These are phyloP conservation scores for Fomitopsis schrenkii DNA, from an alignment of 1,284 basidiomycete genomes.

Conservation along the genomic window DNA sequence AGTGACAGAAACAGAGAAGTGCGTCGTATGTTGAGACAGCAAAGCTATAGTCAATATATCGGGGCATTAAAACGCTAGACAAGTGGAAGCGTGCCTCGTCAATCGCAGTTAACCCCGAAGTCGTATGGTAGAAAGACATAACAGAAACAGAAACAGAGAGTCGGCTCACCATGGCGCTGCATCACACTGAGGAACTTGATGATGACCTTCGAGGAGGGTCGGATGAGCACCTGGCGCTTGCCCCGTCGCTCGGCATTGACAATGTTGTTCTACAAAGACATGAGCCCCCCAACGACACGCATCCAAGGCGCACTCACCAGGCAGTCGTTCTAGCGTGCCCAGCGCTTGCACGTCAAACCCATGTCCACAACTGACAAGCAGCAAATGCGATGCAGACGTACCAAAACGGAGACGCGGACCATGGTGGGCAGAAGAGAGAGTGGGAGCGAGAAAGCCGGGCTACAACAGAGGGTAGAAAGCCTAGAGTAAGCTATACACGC, in stretches of 20 bases:
- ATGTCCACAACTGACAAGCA: background rate
- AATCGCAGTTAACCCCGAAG: conserved; percentile 70
- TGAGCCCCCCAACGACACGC: background rate
- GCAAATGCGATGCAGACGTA: conserved; percentile 35
- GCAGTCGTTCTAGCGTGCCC: conserved; percentile 67
- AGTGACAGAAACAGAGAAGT: conserved; percentile 28
- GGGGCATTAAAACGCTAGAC: conserved; percentile 70
- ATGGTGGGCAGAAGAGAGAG: conserved; percentile 40
- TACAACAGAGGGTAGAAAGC: conserved; percentile 19
- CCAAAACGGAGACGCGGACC: conserved; percentile 84
- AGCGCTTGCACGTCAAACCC: background rate
- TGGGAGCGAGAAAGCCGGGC: conserved; percentile 15
- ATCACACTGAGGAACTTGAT: conserved; percentile 96
- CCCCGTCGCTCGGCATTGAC: conserved; percentile 98
- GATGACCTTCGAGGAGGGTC: conserved; percentile 94
- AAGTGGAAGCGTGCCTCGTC: conserved; percentile 52
- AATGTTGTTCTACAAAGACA: conserved; percentile 75
- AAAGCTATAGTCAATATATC: conserved; percentile 42
- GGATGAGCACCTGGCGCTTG: conserved; percentile 95
- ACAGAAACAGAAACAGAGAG: background rate
- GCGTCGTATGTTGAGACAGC: conserved; percentile 45
- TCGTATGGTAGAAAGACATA: conserved; percentile 6
- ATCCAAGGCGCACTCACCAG: conserved; percentile 40
- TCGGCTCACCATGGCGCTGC: conserved; percentile 90
- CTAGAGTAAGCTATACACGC: conserved; percentile 37